Conservation (phyloP, 2,329 filamentous ascomycete genomes). For the Pseudogymnoascus sp. region DNA sequence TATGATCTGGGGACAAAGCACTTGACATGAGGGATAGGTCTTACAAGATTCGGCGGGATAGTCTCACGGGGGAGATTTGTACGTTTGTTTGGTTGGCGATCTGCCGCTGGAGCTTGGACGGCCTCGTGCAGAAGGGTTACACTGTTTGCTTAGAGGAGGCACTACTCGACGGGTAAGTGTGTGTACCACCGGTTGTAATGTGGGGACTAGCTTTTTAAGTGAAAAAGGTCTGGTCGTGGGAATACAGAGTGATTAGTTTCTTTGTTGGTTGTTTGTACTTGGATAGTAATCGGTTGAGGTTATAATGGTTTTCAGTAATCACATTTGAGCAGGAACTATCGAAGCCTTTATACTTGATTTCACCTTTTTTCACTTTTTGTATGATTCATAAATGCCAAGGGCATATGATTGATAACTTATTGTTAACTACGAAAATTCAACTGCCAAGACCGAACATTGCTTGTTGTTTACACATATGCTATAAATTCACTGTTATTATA, state of each 20-base stretch:
- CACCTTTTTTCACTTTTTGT: background rate
- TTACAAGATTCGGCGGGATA: constrained; percentile 3
- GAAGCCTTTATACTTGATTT: background rate
- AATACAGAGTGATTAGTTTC: constrained; percentile 9
- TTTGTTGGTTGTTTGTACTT: background rate
- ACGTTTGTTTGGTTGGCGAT: background rate
- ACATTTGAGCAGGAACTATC: background rate
- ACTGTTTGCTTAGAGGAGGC: constrained; percentile 5
- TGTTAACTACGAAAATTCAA: background rate
- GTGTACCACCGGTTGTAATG: constrained; percentile 7
- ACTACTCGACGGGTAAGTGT: constrained; percentile 11
- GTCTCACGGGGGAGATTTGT: constrained; percentile 11
- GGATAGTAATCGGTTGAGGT: background rate
- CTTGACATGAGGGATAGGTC: background rate
- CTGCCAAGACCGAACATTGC: background rate
- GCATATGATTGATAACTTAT: background rate
- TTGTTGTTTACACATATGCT: constrained; percentile 8
- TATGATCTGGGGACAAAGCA: background rate
- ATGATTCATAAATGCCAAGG: constrained; percentile 8
- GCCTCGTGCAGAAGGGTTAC: constrained; percentile 8
- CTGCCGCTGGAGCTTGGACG: background rate
- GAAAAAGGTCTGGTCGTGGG: background rate
- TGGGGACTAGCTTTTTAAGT: constrained; percentile 8
- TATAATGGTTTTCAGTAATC: background rate
- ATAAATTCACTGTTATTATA: background rate